These are phyloP conservation scores for Allantophomopsis cytisporea DNA, from an alignment of 2,329 filamentous ascomycete species.

Conservation along the genomic window DNA sequence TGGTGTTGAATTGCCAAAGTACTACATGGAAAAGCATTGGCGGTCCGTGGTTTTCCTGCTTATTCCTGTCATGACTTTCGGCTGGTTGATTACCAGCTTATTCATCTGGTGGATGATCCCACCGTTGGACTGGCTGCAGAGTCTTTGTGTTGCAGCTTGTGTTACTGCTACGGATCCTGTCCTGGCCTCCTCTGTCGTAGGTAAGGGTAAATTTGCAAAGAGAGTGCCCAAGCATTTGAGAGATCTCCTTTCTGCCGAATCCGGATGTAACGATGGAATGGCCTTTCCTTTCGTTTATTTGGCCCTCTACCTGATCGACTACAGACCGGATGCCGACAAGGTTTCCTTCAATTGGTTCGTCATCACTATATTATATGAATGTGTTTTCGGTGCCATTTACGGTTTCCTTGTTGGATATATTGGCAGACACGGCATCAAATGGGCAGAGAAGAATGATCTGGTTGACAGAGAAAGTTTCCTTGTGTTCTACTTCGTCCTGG, in stretches of 20 bases:
- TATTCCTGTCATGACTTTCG: conserved; percentile 92
- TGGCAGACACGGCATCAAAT: conserved; percentile 81
- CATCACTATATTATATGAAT: conserved; percentile 86
- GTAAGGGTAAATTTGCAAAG: conserved; percentile 97
- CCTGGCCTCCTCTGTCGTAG: conserved; percentile 90
- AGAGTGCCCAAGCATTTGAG: conserved; percentile 93
- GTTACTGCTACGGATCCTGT: conserved; percentile 97
- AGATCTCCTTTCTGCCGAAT: conserved; percentile 90
- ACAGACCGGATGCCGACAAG: conserved; percentile 50
- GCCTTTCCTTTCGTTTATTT: conserved; percentile 97
- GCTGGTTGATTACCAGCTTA: conserved; percentile 84
- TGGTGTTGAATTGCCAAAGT: conserved; percentile 78
- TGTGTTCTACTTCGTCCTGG: conserved; percentile 96
- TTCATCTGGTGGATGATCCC: conserved; percentile 88
- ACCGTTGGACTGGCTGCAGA: conserved; percentile 76
- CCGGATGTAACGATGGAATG: conserved; percentile 99
- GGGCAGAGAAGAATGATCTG: conserved; percentile 67
- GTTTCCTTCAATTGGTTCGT: conserved; percentile 82
- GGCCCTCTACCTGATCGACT: conserved; percentile 77
- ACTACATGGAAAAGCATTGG: conserved; percentile 98
- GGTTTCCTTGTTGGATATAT: conserved; percentile 82
- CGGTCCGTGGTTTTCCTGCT: conserved; percentile 78
- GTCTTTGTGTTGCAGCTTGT: conserved; percentile 76
- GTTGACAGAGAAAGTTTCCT: conserved; percentile 96
- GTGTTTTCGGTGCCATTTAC: conserved; percentile 80